Base-by-base conservation (phyloP, 2,329 filamentous ascomycete genomes). In the Colletotrichum sp. region DNA sequence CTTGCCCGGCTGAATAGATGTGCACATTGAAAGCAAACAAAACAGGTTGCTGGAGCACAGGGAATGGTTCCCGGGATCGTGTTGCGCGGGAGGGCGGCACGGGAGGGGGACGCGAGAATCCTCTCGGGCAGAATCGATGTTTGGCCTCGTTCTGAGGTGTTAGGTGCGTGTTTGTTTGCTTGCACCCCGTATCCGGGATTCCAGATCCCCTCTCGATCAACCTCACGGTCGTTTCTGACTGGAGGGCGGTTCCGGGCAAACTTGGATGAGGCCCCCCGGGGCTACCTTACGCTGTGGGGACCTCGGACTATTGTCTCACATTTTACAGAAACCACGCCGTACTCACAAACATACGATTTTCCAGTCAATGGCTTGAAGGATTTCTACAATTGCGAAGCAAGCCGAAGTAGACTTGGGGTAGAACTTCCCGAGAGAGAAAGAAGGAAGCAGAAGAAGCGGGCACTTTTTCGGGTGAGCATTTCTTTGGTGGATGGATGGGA, bases 101-200 rank as follows among this genome's bases (percentile, higher is more conserved):
- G 39, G 39, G 19, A 48, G 39, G 39, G 39, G 39, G 39, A 48
- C 39, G 39, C 39, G 19, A n/a, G 25, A 64, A 71, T 72, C 60
- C 72, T 72, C 30, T 60, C 55, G 28, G 72, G 60, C 68, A 72
- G 39, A 68, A 63, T 68, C 55, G 52, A 75, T 55, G 12, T 52
- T 72, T 75, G 72, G 63, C 68, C 34, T 25, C n/a, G 22, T 67
- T 39, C 39, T n/a, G 32, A n/a, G 39, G 39, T n/a, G 44, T 22
- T 52, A 8, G 44, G 44, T 8, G 13, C 5, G 44, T 52, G n/a
- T 52, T 52, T 22, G n/a, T 52, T 52, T 22, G n/a, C 44, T 52
- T 52, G n/a, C 44, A 4, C 6, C 44, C 44, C n/a, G 44, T 52
- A 52, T 22, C n/a, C 44, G 44, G 13, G 44, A 52, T 13, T 13